Percentiles rank a stretch among this genome's conserved stretches.
phyloP scores from a whole-genome alignment of 1,284 basidiomycete genomes.

The Ustilago curta region DNA sequence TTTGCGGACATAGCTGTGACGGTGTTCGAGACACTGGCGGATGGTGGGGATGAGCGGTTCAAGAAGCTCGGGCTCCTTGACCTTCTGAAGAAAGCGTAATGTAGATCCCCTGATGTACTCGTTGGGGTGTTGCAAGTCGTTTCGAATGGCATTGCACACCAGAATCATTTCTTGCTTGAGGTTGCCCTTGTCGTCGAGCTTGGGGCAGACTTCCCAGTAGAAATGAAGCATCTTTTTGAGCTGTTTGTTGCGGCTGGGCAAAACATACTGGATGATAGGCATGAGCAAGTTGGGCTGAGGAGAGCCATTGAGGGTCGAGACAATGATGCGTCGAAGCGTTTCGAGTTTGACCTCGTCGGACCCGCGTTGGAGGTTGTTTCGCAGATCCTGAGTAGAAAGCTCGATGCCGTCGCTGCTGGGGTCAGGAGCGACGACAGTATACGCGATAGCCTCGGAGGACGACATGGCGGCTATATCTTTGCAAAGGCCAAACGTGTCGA shows the following conservation, averaged over 20 bases:
- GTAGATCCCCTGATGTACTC: conserved; percentile 99
- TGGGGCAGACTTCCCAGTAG: conserved; percentile 99
- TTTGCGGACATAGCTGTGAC: conserved; percentile 98
- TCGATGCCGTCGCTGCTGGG: conserved; percentile 53
- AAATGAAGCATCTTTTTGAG: conserved; percentile 97
- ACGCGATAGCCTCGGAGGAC: conserved; percentile 53
- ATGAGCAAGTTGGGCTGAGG: conserved; percentile 90
- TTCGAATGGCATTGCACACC: conserved; percentile 96
- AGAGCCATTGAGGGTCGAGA: conserved; percentile 95
- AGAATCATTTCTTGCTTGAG: conserved; percentile 99
- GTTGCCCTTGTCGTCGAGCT: conserved; percentile 96
- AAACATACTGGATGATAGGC: conserved; percentile 97
- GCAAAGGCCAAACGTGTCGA: not conserved
- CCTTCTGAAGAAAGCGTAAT: conserved; percentile 94
- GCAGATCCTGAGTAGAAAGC: conserved; percentile 75
- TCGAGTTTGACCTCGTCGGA: conserved; percentile 98
- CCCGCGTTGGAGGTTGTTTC: conserved; percentile 90
- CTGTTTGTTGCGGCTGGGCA: conserved; percentile 94
- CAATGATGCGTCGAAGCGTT: conserved; percentile 93
- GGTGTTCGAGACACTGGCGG: conserved; percentile 93
- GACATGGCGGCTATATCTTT: conserved; percentile 19
- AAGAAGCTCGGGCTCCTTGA: conserved; percentile 91
- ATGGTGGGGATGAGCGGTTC: conserved; percentile 96
- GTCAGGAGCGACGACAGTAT: conserved; percentile 55
- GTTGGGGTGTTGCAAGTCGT: conserved; percentile 99